phyloP scores from a whole-genome alignment of 345 rosid genomes.

The Trapa bicornis region DNA sequence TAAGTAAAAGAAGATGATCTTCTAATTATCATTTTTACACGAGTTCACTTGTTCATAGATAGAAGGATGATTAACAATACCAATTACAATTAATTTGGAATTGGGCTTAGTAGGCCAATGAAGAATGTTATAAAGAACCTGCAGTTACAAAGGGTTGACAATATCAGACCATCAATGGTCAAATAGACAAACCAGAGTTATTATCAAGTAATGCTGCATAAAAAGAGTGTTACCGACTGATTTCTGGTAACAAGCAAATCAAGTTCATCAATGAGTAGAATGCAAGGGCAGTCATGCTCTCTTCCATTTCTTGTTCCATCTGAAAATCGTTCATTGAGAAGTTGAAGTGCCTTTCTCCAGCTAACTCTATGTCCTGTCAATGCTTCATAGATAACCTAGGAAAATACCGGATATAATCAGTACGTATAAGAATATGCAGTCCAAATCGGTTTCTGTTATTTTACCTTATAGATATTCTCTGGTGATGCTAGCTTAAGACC shows the following conservation, averaged over 20 bases:
- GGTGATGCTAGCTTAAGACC: conserved; percentile 93
- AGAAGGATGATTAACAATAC: conserved; percentile 16
- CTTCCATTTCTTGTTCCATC: conserved; percentile 47
- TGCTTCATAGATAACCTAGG: conserved; percentile 81
- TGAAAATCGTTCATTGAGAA: conserved; percentile 68
- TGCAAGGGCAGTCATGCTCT: conserved; percentile 63
- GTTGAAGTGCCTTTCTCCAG: conserved; percentile 88
- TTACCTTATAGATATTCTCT: conserved; percentile 75
- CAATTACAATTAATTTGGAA: conserved; percentile 79
- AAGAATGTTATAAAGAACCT: conserved; percentile 80
- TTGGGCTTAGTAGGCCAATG: conserved; percentile 92
- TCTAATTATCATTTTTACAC: conserved; percentile 1
- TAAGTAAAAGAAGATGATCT: conserved; percentile 1
- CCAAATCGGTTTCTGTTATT: not conserved
- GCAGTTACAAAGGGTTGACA: conserved; percentile 8
- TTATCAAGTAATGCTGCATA: not conserved
- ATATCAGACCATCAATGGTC: not conserved
- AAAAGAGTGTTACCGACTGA: conserved; percentile 50
- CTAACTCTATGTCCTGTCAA: conserved; percentile 76
- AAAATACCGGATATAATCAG: conserved; percentile 10
- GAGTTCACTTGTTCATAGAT: not conserved
- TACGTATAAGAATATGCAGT: not conserved
- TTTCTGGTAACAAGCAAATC: conserved; percentile 95
- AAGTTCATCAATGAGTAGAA: conserved; percentile 92
- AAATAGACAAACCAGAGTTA: not conserved